Evolutionary conservation across 805 yeast genomes (phyloP), one percentile per base, ranked within the genome.

Genomic region (Osmozyma mogii): DNA sequence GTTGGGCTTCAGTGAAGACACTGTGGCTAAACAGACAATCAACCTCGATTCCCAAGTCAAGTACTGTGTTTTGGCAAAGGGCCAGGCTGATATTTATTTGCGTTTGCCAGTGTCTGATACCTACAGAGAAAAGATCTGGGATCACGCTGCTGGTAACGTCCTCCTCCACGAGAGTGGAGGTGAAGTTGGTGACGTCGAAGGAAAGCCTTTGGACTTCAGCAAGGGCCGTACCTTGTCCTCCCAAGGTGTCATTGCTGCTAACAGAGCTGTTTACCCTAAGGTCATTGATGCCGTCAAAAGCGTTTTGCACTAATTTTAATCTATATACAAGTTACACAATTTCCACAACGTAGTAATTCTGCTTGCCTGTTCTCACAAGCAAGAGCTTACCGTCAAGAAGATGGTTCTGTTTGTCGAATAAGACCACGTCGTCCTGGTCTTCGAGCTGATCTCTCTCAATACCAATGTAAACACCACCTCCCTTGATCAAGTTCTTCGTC

Each of bases 61-160:
- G 55, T 92, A 92, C 61, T 89, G 97, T 61, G 75, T 88, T 10
- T 68, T 92, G 26, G 78, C 96, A 8, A 70, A 79, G 38, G 98
- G 98, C 20, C 80, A 81, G 32, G 97, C 96, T 3, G 96, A 92
- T 45, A 71, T 92, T 9, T 92, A 94, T 47, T 64, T 92, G 37
- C 77, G 99, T 43, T 60, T 94, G 35, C 99, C 99, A 9, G 74
- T 78, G 26, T 75, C 70, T 41, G 65, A 75, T 29, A 57, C 70
- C 3, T 92, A 88, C 53, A 71, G 84, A 45, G 99, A 92, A 53
- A 92, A 92, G 57, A 87, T 92, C 36, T 92, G 98, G 97, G 99
- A 92, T 57, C 99, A 92, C 54, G 97, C 97, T 12, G 94, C 96
- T 2, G 99, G 98, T 3, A 80, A 82, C 47, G 66, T 89, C 9